phyloP scores from a whole-genome alignment of 805 yeast species.

The Jamesozyma hellenica region DNA sequence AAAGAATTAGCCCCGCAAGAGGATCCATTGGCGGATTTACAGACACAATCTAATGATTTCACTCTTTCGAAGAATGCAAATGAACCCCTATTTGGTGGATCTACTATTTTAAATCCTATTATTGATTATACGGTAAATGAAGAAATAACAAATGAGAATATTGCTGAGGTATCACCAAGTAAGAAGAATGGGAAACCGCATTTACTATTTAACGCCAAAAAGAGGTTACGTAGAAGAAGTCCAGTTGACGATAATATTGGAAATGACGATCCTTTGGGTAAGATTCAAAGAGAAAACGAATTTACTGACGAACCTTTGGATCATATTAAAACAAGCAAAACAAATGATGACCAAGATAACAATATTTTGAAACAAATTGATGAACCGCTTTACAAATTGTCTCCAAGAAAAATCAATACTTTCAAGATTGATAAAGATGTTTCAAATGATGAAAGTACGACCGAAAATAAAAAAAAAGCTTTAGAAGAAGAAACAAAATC shows the following conservation, averaged over 20 bases:
- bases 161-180: conserved; percentile 12
- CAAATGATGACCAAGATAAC: conserved; percentile 17
- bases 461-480: neutral
- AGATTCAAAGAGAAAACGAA: conserved; percentile 25
- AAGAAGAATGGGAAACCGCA: conserved; percentile 8
- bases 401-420: conserved; percentile 11
- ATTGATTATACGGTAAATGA: conserved; percentile 5
- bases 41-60: conserved; percentile 26
- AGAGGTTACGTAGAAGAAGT: conserved; percentile 35
- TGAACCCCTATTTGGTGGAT: conserved; percentile 30
- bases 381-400: conserved; percentile 18
- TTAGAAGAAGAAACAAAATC: conserved; percentile 3
- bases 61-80: conserved; percentile 17
- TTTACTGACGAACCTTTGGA: conserved; percentile 24
- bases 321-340: conserved; percentile 15
- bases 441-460: neutral
- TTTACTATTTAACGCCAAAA: conserved; percentile 32
- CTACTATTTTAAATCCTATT: conserved; percentile 13
- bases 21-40: conserved; percentile 36
- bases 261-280: conserved; percentile 27
- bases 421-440: neutral
- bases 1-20: conserved; percentile 22
- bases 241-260: conserved; percentile 16
- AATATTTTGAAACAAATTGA: conserved; percentile 16
- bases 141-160: conserved; percentile 6